Evolutionary conservation across 371 early-diverging fungal genomes (phyloP).

Genomic region (Syncephalastrum sp.): DNA sequence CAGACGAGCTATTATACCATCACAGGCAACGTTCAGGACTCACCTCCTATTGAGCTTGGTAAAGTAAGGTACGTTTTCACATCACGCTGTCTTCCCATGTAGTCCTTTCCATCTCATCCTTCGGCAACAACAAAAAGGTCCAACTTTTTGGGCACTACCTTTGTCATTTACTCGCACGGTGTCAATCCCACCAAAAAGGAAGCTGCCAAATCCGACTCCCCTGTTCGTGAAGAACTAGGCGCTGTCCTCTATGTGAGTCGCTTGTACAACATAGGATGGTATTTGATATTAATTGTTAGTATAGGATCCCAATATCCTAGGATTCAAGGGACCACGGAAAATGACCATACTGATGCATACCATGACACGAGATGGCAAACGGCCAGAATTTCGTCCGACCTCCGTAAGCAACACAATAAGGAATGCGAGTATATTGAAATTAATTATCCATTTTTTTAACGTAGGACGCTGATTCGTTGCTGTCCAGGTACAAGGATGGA

Average conservation of each 20-base stretch:
- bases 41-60: conserved; percentile 41
- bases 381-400: conserved; percentile 58
- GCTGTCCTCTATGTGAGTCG: conserved; percentile 77
- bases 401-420: conserved; percentile 34
- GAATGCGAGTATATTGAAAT: neutral
- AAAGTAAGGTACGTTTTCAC: conserved; percentile 53
- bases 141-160: conserved; percentile 88
- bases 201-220: conserved; percentile 36
- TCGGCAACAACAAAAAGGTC: conserved; percentile 41
- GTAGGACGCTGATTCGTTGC: conserved; percentile 66
- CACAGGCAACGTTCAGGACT: conserved; percentile 30
- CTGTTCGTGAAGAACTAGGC: conserved; percentile 70
- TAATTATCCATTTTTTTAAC: neutral
- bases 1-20: conserved; percentile 76
- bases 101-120: too few species aligned
- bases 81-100: too few species aligned
- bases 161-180: conserved; percentile 73
- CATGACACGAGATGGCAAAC: conserved; percentile 64
- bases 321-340: conserved; percentile 90
- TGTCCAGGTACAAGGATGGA: conserved; percentile 59
- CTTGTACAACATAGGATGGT: neutral
- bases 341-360: conserved; percentile 85
- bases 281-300: neutral
- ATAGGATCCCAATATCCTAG: conserved; percentile 87
- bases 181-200: conserved; percentile 51